phyloP scores from a whole-genome alignment of 306 rosid species.

The Casuarina cunninghamiana region DNA sequence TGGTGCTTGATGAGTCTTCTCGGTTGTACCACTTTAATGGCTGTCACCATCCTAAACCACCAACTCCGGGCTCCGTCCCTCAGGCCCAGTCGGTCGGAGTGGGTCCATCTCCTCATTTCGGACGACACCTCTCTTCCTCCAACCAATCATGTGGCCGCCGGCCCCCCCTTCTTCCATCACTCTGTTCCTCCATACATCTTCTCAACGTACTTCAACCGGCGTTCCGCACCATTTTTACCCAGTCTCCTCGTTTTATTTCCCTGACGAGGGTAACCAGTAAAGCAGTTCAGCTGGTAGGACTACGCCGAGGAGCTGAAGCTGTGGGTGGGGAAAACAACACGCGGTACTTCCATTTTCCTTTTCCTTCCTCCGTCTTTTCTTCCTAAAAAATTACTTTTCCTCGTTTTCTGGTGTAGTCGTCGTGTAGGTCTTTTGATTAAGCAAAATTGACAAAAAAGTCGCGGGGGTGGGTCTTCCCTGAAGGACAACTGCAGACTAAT shows the following conservation, averaged over 20 bases:
- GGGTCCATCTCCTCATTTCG: conserved; percentile 29
- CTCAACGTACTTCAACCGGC: too few relatives aligned
- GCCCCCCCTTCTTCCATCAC: not conserved
- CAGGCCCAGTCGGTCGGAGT: conserved; percentile 58
- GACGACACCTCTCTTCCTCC: conserved; percentile 31
- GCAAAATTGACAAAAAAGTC: conserved; percentile 9
- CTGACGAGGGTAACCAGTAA: too few relatives aligned
- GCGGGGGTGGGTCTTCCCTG: not conserved
- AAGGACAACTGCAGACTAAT: conserved; percentile 1
- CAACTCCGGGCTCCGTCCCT: conserved; percentile 45
- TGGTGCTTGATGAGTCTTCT: conserved; percentile 26
- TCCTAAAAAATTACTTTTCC: not conserved
- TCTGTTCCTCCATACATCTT: not conserved
- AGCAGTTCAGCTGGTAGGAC: too few relatives aligned
- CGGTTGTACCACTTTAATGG: conserved; percentile 29
- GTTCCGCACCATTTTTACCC: too few relatives aligned
- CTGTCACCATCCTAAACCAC: conserved; percentile 47
- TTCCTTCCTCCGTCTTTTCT: too few relatives aligned
- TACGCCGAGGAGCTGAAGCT: too few relatives aligned
- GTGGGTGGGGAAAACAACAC: too few relatives aligned
- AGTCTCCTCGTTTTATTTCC: too few relatives aligned
- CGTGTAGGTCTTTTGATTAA: not conserved
- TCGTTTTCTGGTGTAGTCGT: not conserved
- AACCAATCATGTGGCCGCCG: conserved; percentile 26
- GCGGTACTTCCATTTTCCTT: too few relatives aligned